These are phyloP conservation scores for Rosa multiflora DNA, from an alignment of 306 rosid genomes.

Conservation along the genomic window DNA sequence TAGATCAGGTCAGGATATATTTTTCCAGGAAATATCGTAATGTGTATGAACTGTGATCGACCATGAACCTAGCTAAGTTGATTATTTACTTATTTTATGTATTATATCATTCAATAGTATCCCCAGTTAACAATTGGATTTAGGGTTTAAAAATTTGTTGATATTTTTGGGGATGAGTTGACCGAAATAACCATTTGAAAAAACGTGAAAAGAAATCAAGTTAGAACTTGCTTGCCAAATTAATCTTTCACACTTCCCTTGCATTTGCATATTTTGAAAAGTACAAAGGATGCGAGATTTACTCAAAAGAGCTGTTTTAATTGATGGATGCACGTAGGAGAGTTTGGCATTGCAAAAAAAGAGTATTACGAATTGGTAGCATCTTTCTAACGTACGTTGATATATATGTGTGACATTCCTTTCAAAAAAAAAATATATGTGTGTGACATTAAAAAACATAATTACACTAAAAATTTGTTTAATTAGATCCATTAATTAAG, in stretches of 20 bases:
- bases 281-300: neutral
- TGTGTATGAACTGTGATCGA: neutral
- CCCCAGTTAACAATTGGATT: neutral
- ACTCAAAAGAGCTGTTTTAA: neutral
- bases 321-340: neutral
- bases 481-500: too few species aligned
- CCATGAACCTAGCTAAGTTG: too few species aligned
- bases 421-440: too few species aligned
- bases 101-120: neutral
- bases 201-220: neutral
- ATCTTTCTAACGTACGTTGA: too few species aligned
- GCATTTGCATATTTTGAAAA: neutral
- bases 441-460: too few species aligned
- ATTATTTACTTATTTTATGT: neutral
- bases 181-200: neutral
- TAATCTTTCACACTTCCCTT: neutral
- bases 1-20: too few species aligned
- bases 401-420: too few species aligned
- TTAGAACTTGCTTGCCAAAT: slow-evolving; percentile 5
- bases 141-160: neutral
- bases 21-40: too few species aligned
- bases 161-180: neutral
- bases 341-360: neutral
- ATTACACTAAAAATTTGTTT: too few species aligned
- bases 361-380: neutral